Evolutionary conservation across 768 basidiomycete species (phyloP), one percentile per base, ranked within the genome.

Genomic region (Neoboletus subvelutipes): DNA sequence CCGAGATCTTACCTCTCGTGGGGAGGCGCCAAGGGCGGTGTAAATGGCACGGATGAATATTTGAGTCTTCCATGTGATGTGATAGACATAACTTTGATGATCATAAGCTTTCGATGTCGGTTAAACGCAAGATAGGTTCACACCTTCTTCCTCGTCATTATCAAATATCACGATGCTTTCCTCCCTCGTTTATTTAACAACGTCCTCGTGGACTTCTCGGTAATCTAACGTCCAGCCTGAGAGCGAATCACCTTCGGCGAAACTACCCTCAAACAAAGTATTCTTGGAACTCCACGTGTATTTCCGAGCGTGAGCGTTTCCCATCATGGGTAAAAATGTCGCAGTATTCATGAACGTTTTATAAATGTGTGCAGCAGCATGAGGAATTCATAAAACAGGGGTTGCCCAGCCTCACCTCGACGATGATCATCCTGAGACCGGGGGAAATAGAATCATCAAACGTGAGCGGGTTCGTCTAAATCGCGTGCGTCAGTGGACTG

Each of bases 241-340:
- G 3, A 87, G 67, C 13, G 73, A 66, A 64, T 90, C 88, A 10
- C 80, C 73, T 64, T 88, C 86, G 0, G 78, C 71, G 56, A 90
- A 80, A 0, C 75, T 78, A 0, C 67, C 64, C 61, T 88, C 85
- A 37, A 88, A 77, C 5, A 57, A 58, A 59, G 28, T 83, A 82
- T 10, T 67, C 61, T 0, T 82, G 81, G 60, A 61, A 89, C 15
- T 24, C 24, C 22, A 15, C 4, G 42, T 43, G 42, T 43, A 26
- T 83, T 50, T 78, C 74, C 0, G 78, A 72, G 20, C 72, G 72
- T 1, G 80, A 71, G 18, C 73, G 9, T 39, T 8, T 39, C 37
- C n/a, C 8, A 9, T 39, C 37, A 64, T 86, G 89, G 1, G 86
- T 88, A 63, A 88, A 85, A 10, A 31, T 8, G 33, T 12, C 33